These are phyloP conservation scores for Candida montana DNA, from an alignment of 805 yeast genomes.

Conservation along the genomic window DNA sequence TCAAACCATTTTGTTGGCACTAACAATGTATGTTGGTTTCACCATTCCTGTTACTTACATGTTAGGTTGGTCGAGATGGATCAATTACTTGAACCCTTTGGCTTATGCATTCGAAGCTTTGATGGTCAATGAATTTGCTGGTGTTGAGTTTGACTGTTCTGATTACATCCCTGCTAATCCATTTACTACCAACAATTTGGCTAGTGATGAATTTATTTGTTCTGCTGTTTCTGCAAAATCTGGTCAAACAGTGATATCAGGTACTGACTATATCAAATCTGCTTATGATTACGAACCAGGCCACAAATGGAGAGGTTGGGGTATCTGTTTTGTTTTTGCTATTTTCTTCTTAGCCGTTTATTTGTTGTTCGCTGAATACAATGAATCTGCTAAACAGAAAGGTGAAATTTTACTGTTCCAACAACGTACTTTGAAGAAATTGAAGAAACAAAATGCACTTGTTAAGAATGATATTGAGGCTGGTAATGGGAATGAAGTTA, in stretches of 20 bases:
- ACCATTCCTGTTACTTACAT: slow-evolving; percentile 48
- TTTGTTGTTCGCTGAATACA: slow-evolving; percentile 48
- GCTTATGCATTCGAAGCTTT: slow-evolving; percentile 53
- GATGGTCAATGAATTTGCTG: slow-evolving; percentile 49
- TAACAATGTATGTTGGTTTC: slow-evolving; percentile 49
- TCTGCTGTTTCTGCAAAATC: slow-evolving; percentile 49
- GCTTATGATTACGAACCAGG: slow-evolving; percentile 39
- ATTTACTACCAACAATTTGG: slow-evolving; percentile 17
- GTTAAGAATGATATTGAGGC: slow-evolving; percentile 24
- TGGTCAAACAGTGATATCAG: slow-evolving; percentile 45
- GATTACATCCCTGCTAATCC: slow-evolving; percentile 37
- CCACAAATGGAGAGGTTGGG: slow-evolving; percentile 61
- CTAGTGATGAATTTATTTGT: slow-evolving; percentile 39
- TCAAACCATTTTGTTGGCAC: slow-evolving; percentile 37
- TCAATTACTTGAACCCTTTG: slow-evolving; percentile 50
- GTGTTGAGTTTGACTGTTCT: slow-evolving; percentile 38
- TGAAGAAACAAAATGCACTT: slow-evolving; percentile 35
- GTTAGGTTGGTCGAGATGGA: slow-evolving; percentile 61
- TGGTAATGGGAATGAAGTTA: slow-evolving; percentile 25
- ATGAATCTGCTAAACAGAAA: slow-evolving; percentile 59
- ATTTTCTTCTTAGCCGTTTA: slow-evolving; percentile 51
- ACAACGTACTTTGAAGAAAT: slow-evolving; percentile 39
- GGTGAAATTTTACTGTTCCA: slow-evolving; percentile 68
- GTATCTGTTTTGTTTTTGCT: slow-evolving; percentile 53
- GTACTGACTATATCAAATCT: slow-evolving; percentile 41